Conservation (phyloP, 441 rosid genomes). For the Aleurites moluccanus region DNA sequence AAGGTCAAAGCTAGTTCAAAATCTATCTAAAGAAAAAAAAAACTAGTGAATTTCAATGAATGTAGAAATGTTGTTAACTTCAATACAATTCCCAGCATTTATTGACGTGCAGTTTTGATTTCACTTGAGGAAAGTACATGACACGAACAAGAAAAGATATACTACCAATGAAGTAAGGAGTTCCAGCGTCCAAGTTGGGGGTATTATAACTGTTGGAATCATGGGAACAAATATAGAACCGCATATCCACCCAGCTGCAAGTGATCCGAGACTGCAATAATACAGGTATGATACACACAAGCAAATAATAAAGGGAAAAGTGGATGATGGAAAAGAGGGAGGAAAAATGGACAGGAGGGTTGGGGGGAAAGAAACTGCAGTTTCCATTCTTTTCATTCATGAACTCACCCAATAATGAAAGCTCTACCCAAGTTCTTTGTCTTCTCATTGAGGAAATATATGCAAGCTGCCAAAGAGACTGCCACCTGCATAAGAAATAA, state of each 20-base stretch:
- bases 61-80: not conserved
- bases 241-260: slow-evolving; percentile 72
- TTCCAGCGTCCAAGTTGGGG: slow-evolving; percentile 94
- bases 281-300: slow-evolving; percentile 7
- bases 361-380: not conserved
- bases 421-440: slow-evolving; percentile 90
- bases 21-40: not conserved
- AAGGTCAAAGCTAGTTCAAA: slow-evolving; percentile 2
- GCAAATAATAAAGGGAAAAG: not conserved
- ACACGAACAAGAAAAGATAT: slow-evolving; percentile 72
- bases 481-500: slow-evolving; percentile 60
- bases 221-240: slow-evolving; percentile 76
- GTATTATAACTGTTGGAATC: slow-evolving; percentile 67
- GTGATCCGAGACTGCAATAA: slow-evolving; percentile 66
- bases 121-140: slow-evolving; percentile 84
- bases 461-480: slow-evolving; percentile 90
- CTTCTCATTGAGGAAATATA: slow-evolving; percentile 88
- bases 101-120: not conserved
- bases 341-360: not conserved
- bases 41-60: not conserved
- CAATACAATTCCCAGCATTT: not conserved
- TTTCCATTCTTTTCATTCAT: not conserved
- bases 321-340: not conserved
- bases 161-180: slow-evolving; percentile 86
- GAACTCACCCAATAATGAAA: slow-evolving; percentile 68